Conservation (phyloP, 805 yeast species). For the Saccharomycopsis fermentans region DNA sequence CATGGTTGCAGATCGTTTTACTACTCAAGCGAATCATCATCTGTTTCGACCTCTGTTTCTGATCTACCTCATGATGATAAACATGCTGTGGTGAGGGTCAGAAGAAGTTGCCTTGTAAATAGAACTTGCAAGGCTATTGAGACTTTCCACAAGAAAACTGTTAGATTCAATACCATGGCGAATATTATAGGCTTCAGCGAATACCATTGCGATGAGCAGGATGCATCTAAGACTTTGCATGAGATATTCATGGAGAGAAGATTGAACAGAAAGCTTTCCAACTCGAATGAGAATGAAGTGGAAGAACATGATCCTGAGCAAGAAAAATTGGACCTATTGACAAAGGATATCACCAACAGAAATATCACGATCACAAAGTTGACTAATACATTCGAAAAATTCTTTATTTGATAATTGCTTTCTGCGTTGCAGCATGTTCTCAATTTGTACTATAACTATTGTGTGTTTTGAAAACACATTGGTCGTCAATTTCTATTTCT, state of each 20-base stretch:
- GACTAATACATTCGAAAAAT: neutral
- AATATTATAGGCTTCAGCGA: conserved; percentile 14
- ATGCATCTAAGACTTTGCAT: conserved; percentile 13
- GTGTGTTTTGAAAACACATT: neutral
- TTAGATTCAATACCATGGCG: neutral
- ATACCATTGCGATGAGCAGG: neutral
- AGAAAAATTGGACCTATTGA: conserved; percentile 8
- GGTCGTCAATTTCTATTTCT: neutral
- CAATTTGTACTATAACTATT: neutral
- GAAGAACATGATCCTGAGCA: conserved; percentile 14
- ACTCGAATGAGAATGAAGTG: neutral
- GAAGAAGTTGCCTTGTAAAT: neutral
- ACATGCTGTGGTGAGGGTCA: neutral
- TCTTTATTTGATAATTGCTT: neutral
- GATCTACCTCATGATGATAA: neutral
- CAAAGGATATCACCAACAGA: conserved; percentile 9
- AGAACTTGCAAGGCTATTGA: neutral
- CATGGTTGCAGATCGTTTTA: neutral
- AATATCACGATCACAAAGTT: neutral
- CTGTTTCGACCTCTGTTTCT: neutral
- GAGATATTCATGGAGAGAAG: conserved; percentile 14
- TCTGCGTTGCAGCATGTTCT: neutral
- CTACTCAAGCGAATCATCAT: neutral
- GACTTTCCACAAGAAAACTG: neutral
- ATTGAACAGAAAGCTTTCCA: neutral